A percentile compares a stretch with the other conserved stretches of the same genome.
phyloP scores from a whole-genome alignment of 202 grass and related monocot genomes.

The Zizania palustris region DNA sequence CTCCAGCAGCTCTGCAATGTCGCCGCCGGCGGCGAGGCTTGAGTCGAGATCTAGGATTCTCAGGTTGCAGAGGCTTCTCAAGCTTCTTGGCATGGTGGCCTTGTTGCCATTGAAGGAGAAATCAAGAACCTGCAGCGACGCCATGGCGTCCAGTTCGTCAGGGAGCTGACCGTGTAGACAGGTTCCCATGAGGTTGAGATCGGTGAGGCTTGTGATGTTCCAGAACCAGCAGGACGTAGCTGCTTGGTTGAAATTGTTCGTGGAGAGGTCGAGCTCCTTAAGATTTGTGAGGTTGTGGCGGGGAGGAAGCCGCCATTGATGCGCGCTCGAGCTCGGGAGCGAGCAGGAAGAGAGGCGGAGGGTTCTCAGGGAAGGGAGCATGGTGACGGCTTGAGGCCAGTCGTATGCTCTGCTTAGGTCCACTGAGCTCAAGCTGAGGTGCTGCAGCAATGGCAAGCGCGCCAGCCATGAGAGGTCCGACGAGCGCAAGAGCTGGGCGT shows the following conservation, averaged over 20 bases:
- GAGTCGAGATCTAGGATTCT: not conserved
- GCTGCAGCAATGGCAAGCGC: not conserved
- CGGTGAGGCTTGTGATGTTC: slow-evolving; percentile 9
- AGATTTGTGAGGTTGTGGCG: slow-evolving; percentile 4
- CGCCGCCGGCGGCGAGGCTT: not conserved
- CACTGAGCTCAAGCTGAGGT: slow-evolving; percentile 9
- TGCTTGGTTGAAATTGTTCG: not conserved
- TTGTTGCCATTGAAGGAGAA: not conserved
- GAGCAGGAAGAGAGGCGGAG: slow-evolving; percentile 17
- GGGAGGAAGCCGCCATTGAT: not conserved
- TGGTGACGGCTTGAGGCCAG: not conserved
- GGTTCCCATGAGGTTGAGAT: not conserved
- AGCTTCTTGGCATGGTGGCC: not conserved
- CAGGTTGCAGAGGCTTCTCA: slow-evolving; percentile 26
- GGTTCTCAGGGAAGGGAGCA: not conserved
- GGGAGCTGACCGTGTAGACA: not conserved
- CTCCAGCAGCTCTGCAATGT: not conserved
- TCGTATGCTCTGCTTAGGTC: not conserved
- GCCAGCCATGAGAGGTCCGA: slow-evolving; percentile 32
- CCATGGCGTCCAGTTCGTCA: not conserved
- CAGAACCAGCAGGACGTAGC: not conserved
- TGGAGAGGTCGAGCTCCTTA: slow-evolving; percentile 16
- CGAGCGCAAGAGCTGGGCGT: not conserved
- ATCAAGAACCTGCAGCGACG: slow-evolving; percentile 18
- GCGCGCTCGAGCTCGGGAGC: slow-evolving; percentile 8